phyloP scores from a whole-genome alignment of 805 yeast genomes.

The Saturnispora diversa region DNA sequence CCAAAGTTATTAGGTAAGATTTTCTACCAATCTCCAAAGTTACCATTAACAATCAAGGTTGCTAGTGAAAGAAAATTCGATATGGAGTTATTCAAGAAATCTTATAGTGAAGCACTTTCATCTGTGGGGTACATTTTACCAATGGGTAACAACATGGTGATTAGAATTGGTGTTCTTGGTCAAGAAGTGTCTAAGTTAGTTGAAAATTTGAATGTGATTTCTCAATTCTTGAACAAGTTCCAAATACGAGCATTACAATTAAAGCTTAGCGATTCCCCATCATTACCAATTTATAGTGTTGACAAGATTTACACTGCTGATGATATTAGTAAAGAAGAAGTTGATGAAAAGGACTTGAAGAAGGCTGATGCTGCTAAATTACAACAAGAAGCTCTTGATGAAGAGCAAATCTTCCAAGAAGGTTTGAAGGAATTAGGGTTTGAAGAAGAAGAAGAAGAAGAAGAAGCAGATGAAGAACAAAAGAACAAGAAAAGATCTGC shows the following conservation, averaged over 20 bases:
- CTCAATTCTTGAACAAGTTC: conserved; percentile 36
- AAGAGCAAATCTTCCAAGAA: conserved; percentile 53
- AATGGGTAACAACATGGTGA: conserved; percentile 57
- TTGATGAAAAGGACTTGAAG: conserved; percentile 20
- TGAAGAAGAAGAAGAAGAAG: conserved; percentile 60
- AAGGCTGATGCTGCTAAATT: conserved; percentile 31
- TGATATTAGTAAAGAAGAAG: conserved; percentile 37
- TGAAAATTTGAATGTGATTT: conserved; percentile 52
- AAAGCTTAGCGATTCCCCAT: conserved; percentile 67
- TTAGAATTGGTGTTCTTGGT: conserved; percentile 56
- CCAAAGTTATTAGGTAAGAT: conserved; percentile 80
- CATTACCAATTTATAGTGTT: conserved; percentile 73
- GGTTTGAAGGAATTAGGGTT: conserved; percentile 77
- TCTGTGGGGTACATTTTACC: conserved; percentile 62
- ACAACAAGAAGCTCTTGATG: conserved; percentile 12
- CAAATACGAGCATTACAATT: conserved; percentile 51
- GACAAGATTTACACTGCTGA: conserved; percentile 42
- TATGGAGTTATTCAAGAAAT: conserved; percentile 44
- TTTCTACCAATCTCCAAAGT: conserved; percentile 54
- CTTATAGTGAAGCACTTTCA: conserved; percentile 48
- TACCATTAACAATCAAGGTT: conserved; percentile 56
- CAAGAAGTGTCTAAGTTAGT: conserved; percentile 42
- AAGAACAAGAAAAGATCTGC: conserved; percentile 17
- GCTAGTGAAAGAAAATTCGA: conserved; percentile 28
- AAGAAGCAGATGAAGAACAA: conserved; percentile 39